Base-by-base conservation (phyloP, 2,329 filamentous ascomycete genomes). In the Phialemonium atrogriseum region DNA sequence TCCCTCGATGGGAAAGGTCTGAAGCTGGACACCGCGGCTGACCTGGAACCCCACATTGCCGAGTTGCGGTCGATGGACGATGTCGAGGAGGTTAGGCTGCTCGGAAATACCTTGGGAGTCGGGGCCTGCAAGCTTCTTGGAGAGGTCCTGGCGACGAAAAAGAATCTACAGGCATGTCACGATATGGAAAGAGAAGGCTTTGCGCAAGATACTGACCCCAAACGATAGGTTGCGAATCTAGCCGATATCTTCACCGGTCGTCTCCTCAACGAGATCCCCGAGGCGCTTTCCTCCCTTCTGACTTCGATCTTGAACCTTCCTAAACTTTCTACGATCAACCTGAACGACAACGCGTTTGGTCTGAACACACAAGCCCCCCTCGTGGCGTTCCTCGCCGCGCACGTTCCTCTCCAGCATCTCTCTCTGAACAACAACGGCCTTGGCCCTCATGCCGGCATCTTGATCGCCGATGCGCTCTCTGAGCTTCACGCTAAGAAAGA, bases 351-450 rank as follows among this genome's bases (percentile, higher is more conserved):
- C 60, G 91, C 91, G 27, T 98, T 98, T 51, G 91, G 91, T 35
- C 77, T 95, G 39, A 95, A 94, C 62, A 94, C 86, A 11, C 84
- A 93, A 57, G 87, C 85, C 21, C 91, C 89, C 8, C 76, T 98
- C 29, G 84, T 94, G 45, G 84, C 84, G 38, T 98, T 98, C 64
- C 77, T 98, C 40, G 80, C 84, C 34, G 73, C 80, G 36, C 89
- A 96, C 61, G 77, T 84, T 4, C 89, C 91, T 3, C 78, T 98
- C 24, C 87, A 88, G 59, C 88, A 95, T 59, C 76, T 98, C 17
- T 86, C 93, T 60, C 77, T 98, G 36, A 96, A 96, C 70, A 98
- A 98, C 70, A 98, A 98, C 58, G 91, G 91, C 17, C 76, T 98
- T 22, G 91, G 91, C 10, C 91, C 91, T 14, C 80, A 87, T 39